Evolutionary conservation across 108 stramenopile genomes (phyloP).

Genomic region (Nitzschia putrida): DNA sequence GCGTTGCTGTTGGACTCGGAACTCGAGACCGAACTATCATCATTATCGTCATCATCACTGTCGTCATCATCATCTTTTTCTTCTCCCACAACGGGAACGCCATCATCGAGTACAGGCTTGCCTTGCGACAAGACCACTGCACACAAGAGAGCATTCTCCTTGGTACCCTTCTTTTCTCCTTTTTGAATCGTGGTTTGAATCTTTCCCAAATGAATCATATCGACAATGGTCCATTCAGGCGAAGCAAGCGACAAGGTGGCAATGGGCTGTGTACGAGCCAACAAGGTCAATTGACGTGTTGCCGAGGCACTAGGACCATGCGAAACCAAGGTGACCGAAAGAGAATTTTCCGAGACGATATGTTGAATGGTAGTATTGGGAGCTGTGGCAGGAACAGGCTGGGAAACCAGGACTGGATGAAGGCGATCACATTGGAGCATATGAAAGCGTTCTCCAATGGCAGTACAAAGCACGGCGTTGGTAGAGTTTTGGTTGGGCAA

Average conservation of each 20-base stretch:
- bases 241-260: conserved; percentile 43
- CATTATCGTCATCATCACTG: conserved; percentile 28
- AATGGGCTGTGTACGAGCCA: conserved; percentile 57
- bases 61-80: conserved; percentile 42
- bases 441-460: conserved; percentile 80
- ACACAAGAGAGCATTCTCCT: conserved; percentile 71
- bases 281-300: conserved; percentile 50
- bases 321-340: conserved; percentile 56
- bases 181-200: conserved; percentile 47
- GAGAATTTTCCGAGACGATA: conserved; percentile 68
- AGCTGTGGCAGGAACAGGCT: conserved; percentile 47
- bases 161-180: conserved; percentile 60
- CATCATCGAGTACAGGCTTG: conserved; percentile 27
- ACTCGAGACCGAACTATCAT: conserved; percentile 13
- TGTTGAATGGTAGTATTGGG: conserved; percentile 36
- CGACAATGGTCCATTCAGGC: conserved; percentile 57
- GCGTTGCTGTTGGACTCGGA: conserved; percentile 22
- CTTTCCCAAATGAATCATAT: conserved; percentile 70
- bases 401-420: conserved; percentile 72
- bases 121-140: conserved; percentile 61
- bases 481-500: conserved; percentile 55
- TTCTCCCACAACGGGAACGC: conserved; percentile 45
- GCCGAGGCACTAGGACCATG: conserved; percentile 41
- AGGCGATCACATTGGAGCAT: conserved; percentile 66
- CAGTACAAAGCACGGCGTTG: conserved; percentile 58